Evolutionary conservation across 1,284 basidiomycete genomes (phyloP).

Genomic region (Cutaneotrichosporon cavernicola): DNA sequence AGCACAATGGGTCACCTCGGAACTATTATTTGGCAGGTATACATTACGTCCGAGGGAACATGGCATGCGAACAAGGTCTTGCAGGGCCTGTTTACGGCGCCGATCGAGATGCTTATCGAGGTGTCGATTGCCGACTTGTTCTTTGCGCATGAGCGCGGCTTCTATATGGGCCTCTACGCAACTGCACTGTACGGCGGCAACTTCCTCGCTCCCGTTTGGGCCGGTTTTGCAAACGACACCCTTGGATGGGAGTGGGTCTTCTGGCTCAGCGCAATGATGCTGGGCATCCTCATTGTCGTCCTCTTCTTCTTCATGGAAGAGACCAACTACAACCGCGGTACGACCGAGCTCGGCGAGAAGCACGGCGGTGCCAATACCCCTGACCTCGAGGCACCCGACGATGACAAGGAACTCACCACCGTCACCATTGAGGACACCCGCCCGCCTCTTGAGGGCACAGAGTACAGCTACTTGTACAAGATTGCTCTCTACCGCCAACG

Average conservation of each 20-base stretch:
- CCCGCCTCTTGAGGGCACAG: conserved; percentile 11
- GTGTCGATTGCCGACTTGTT: conserved; percentile 25
- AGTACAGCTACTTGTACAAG: conserved; percentile 13
- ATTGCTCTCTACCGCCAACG: conserved; percentile 20
- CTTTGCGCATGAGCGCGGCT: conserved; percentile 31
- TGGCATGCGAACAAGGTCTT: conserved; percentile 31
- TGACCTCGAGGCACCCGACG: neutral
- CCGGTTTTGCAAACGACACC: conserved; percentile 28
- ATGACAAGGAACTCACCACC: neutral
- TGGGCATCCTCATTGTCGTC: conserved; percentile 15
- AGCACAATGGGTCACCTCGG: conserved; percentile 17
- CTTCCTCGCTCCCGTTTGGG: conserved; percentile 23
- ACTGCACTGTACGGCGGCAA: conserved; percentile 22
- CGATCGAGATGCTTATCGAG: conserved; percentile 31
- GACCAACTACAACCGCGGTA: conserved; percentile 32
- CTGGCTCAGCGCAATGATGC: conserved; percentile 24
- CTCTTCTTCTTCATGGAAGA: conserved; percentile 31
- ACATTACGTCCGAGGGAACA: conserved; percentile 18
- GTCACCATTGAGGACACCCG: neutral
- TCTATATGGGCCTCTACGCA: conserved; percentile 28
- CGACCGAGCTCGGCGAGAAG: conserved; percentile 22
- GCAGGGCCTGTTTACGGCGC: conserved; percentile 26
- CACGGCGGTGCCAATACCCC: neutral
- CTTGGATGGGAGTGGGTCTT: conserved; percentile 31
- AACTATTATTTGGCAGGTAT: conserved; percentile 26